Conservation (phyloP, 805 yeast genomes). For the Komagataella ulmi region DNA sequence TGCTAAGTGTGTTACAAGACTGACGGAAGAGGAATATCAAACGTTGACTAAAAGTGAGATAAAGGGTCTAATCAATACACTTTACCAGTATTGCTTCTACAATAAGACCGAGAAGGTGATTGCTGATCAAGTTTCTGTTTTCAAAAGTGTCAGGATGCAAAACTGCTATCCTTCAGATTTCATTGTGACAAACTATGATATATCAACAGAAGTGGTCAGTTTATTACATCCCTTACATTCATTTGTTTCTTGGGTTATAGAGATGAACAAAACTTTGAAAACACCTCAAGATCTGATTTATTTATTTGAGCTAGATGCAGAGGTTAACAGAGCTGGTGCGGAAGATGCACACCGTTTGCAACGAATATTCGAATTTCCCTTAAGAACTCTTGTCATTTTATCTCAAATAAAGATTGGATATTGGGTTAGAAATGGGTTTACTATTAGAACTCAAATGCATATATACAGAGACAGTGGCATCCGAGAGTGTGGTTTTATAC, state of each 20-base stretch:
- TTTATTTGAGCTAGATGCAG: constrained; percentile 5
- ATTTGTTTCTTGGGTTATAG: constrained; percentile 57
- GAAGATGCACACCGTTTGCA: constrained; percentile 2
- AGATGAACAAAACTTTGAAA: constrained; percentile 24
- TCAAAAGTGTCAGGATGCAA: constrained; percentile 1
- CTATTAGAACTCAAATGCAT: constrained; percentile 65
- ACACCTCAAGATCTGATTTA: constrained; percentile 12
- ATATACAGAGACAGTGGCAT: constrained; percentile 68
- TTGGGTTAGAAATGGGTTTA: constrained; percentile 91
- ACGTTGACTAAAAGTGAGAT: neutral
- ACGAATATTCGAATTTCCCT: constrained; percentile 54
- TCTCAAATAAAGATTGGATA: constrained; percentile 81
- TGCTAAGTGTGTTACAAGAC: constrained; percentile 27
- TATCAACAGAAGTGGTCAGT: constrained; percentile 38
- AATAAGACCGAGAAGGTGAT: neutral
- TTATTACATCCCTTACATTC: constrained; percentile 75
- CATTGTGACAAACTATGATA: constrained; percentile 21
- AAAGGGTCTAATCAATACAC: neutral
- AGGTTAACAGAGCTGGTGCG: neutral
- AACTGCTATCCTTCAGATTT: neutral
- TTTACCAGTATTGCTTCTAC: neutral
- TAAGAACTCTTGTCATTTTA: constrained; percentile 62
- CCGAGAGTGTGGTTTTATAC: constrained; percentile 68
- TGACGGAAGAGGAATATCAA: constrained; percentile 1
- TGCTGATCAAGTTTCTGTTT: constrained; percentile 6